phyloP scores from a whole-genome alignment of 306 rosid genomes.

The Cicer chorassanicum region DNA sequence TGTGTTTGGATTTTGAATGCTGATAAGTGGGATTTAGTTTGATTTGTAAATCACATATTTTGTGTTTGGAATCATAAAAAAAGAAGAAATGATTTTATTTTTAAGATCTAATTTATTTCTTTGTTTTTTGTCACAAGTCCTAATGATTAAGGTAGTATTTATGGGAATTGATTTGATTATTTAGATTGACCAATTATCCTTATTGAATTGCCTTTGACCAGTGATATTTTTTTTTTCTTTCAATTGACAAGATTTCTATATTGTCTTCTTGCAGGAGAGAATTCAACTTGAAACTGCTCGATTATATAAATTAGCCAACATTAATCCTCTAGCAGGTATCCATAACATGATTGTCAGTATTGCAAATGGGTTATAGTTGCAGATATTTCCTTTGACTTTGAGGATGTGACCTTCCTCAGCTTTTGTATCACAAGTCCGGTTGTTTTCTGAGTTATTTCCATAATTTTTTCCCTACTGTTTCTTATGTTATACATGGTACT shows the following conservation, averaged over 20 bases:
- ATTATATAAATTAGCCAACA: conserved; percentile 84
- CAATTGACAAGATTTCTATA: conserved; percentile 37
- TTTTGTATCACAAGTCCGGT: conserved; percentile 16
- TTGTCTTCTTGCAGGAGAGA: conserved; percentile 75
- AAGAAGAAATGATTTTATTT: neutral
- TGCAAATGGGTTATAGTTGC: conserved; percentile 23
- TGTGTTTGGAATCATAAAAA: neutral
- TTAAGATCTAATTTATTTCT: conserved; percentile 20
- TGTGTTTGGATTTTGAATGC: conserved; percentile 34
- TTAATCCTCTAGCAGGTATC: conserved; percentile 97
- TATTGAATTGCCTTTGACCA: conserved; percentile 4
- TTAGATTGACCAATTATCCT: conserved; percentile 8
- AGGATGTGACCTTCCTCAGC: conserved; percentile 4
- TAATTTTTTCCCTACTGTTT: conserved; percentile 12
- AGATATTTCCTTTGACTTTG: conserved; percentile 11
- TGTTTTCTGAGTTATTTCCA: conserved; percentile 16
- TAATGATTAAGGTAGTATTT: conserved; percentile 25
- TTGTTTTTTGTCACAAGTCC: neutral
- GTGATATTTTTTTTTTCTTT: neutral
- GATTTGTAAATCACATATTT: conserved; percentile 5
- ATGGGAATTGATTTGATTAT: conserved; percentile 12
- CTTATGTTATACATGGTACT: conserved; percentile 7
- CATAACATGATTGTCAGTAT: conserved; percentile 16
- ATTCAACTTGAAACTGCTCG: conserved; percentile 94
- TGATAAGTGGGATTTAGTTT: conserved; percentile 12